These are phyloP conservation scores for Aspergillus novofumigatus DNA, from an alignment of 2,329 filamentous ascomycete species.

Conservation along the genomic window DNA sequence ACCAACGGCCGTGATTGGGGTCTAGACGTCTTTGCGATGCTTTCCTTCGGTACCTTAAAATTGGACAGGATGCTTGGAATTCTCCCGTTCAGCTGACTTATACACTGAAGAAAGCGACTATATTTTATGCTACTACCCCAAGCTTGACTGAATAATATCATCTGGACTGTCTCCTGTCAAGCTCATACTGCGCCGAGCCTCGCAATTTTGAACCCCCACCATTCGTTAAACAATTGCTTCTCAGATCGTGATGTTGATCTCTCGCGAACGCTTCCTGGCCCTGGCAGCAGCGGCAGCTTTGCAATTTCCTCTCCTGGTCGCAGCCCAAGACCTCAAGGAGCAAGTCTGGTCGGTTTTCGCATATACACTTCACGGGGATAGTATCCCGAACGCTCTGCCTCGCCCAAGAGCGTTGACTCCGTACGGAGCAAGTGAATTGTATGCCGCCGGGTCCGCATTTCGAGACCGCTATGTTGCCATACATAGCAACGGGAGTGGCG, in stretches of 20 bases:
- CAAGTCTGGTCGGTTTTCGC: conserved; percentile 49
- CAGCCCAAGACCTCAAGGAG: conserved; percentile 26
- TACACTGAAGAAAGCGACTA: neutral
- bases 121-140: neutral
- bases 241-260: conserved; percentile 7
- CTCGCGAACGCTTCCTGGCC: conserved; percentile 1
- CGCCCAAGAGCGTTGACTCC: conserved; percentile 44
- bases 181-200: neutral
- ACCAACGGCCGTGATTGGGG: neutral
- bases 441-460: conserved; percentile 48
- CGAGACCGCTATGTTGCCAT: conserved; percentile 50
- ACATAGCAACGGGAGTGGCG: conserved; percentile 14
- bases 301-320: conserved; percentile 13
- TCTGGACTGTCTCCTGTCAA: neutral
- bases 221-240: neutral
- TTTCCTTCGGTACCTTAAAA: neutral
- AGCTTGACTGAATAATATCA: no score
- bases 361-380: conserved; percentile 53
- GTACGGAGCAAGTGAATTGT: conserved; percentile 53
- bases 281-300: conserved; percentile 14
- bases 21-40: conserved; percentile 1
- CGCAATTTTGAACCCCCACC: neutral
- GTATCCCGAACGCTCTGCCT: conserved; percentile 44
- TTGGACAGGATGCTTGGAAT: neutral
- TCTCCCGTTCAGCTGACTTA: neutral